Percentiles rank a stretch among this genome's conserved stretches.
phyloP scores from a whole-genome alignment of 352 stramenopile species.

The Pythium phragmitis region DNA sequence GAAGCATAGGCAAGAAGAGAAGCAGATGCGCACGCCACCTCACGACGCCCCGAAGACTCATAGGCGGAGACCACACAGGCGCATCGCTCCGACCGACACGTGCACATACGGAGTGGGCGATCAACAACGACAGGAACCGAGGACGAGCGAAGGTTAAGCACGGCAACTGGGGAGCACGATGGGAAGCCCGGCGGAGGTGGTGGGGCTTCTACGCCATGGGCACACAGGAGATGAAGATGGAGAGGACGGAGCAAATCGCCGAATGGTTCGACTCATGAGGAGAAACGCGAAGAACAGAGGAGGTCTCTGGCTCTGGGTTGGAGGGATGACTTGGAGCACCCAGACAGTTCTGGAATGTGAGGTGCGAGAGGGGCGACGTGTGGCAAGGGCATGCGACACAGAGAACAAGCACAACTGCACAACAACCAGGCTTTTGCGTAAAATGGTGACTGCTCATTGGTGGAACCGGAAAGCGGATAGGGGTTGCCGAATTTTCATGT shows the following conservation, averaged over 20 bases:
- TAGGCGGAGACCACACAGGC: too few relatives aligned
- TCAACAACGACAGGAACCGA: too few relatives aligned
- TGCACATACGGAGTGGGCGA: too few relatives aligned
- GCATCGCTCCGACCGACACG: too few relatives aligned
- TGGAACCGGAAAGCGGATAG: background rate
- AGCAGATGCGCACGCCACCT: background rate
- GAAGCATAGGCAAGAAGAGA: background rate
- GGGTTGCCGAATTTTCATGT: constrained; percentile 11
- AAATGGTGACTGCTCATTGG: constrained; percentile 7
- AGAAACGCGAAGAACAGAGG: background rate
- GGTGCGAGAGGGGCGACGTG: constrained; percentile 11
- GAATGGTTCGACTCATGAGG: background rate
- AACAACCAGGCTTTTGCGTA: constrained; percentile 1
- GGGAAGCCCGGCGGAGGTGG: too few relatives aligned
- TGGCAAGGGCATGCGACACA: background rate
- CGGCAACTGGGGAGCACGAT: too few relatives aligned
- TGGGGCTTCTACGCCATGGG: too few relatives aligned
- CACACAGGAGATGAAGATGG: background rate
- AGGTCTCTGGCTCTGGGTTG: background rate
- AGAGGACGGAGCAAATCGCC: background rate
- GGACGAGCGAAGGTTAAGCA: too few relatives aligned
- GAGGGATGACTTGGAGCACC: constrained; percentile 6
- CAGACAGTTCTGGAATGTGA: background rate
- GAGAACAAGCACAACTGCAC: background rate
- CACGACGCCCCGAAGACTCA: background rate